phyloP scores from a whole-genome alignment of 2,329 filamentous ascomycete species.

The Lasiodiplodia sp. region DNA sequence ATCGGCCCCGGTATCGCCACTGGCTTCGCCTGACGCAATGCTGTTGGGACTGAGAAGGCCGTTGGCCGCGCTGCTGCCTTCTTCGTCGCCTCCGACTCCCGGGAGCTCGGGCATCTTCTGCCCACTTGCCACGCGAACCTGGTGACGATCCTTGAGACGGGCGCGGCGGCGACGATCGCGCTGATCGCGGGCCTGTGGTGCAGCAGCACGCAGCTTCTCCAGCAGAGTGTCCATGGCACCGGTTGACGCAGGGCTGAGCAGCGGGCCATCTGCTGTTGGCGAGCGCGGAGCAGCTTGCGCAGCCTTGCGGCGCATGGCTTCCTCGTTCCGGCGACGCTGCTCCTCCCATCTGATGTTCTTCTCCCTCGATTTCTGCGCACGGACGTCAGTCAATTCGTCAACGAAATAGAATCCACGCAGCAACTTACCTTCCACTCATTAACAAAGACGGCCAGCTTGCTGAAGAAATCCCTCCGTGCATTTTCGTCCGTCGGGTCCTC shows the following conservation, averaged over 20 bases:
- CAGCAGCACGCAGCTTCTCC: slow-evolving; percentile 92
- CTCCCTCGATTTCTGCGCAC: slow-evolving; percentile 77
- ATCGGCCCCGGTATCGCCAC: slow-evolving; percentile 35
- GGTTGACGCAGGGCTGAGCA: slow-evolving; percentile 71
- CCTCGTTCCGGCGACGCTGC: slow-evolving; percentile 82
- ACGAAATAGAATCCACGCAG: background rate
- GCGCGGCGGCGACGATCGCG: slow-evolving; percentile 87
- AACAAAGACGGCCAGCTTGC: slow-evolving; percentile 89
- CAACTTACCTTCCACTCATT: slow-evolving; percentile 81
- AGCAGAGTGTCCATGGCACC: slow-evolving; percentile 96
- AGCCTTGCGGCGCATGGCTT: slow-evolving; percentile 85
- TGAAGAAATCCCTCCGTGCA: slow-evolving; percentile 92
- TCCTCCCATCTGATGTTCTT: slow-evolving; percentile 91
- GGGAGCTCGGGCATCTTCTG: slow-evolving; percentile 81
- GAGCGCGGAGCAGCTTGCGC: slow-evolving; percentile 28
- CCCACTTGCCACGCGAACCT: slow-evolving; percentile 87
- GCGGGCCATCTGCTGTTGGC: slow-evolving; percentile 51
- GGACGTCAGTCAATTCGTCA: slow-evolving; percentile 30
- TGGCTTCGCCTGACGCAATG: slow-evolving; percentile 34
- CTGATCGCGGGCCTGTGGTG: slow-evolving; percentile 87
- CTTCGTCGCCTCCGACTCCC: slow-evolving; percentile 58
- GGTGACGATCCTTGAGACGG: slow-evolving; percentile 86
- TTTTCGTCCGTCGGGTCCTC: slow-evolving; percentile 93
- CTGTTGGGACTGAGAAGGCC: slow-evolving; percentile 61
- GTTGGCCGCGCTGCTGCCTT: slow-evolving; percentile 37